Percentiles rank a stretch among this genome's conserved stretches.
Conservation (phyloP, 1,284 basidiomycete species). For the Entoloma clypeatum region DNA sequence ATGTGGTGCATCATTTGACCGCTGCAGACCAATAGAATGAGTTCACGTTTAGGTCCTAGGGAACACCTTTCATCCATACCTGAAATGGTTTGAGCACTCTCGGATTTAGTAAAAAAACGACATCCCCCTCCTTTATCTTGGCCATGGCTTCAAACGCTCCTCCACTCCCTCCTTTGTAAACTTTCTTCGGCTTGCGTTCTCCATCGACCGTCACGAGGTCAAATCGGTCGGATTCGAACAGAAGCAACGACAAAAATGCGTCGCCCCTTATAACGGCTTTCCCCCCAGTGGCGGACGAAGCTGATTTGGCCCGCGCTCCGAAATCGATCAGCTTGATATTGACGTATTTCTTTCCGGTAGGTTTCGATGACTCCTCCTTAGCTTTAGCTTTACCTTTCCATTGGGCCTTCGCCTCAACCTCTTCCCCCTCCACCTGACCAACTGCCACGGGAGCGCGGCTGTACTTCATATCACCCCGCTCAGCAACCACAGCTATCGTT, state of each 20-base stretch:
- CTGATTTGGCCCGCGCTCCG: conserved; percentile 52
- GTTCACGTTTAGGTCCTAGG: not conserved
- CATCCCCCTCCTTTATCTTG: conserved; percentile 83
- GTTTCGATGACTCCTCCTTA: conserved; percentile 35
- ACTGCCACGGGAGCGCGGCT: conserved; percentile 62
- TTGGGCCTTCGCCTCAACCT: conserved; percentile 25
- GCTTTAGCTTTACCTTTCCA: conserved; percentile 37
- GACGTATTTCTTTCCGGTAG: conserved; percentile 76
- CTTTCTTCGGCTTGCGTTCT: conserved; percentile 49
- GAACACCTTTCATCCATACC: conserved; percentile 46
- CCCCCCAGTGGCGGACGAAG: conserved; percentile 49
- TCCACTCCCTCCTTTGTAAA: conserved; percentile 83
- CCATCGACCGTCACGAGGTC: conserved; percentile 50
- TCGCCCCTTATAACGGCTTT: conserved; percentile 70
- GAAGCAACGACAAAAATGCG: conserved; percentile 75
- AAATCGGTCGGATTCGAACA: conserved; percentile 83
- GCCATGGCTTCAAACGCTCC: conserved; percentile 90
- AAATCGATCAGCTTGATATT: conserved; percentile 86
- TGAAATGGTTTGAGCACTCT: conserved; percentile 81
- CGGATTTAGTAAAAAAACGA: conserved; percentile 89
- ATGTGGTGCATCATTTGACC: conserved; percentile 59
- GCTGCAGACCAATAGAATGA: conserved; percentile 28
- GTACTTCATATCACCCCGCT: conserved; percentile 71
- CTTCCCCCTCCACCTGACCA: conserved; percentile 42
- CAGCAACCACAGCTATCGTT: conserved; percentile 85